Evolutionary conservation across 176 grass and related monocot genomes (phyloP).

Genomic region (Zea luxurians): DNA sequence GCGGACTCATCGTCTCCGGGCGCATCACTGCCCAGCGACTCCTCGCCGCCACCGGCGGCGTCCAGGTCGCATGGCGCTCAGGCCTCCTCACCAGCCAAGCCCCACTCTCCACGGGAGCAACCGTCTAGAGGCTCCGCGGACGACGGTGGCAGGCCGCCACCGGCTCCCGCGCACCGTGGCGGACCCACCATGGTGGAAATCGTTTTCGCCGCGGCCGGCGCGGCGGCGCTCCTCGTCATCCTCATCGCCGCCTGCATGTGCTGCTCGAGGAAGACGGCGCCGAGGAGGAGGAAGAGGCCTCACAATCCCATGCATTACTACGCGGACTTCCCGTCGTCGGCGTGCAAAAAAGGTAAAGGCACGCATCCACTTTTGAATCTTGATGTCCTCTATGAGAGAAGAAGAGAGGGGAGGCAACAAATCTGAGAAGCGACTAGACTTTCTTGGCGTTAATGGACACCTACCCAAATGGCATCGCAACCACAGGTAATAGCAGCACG

Average conservation of each 20-base stretch:
- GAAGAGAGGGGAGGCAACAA: background rate
- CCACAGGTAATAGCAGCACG: slow-evolving; percentile 37
- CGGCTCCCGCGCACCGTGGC: slow-evolving; percentile 9
- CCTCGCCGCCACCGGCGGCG: slow-evolving; percentile 40
- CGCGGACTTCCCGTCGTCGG: slow-evolving; percentile 51
- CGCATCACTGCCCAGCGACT: slow-evolving; percentile 26
- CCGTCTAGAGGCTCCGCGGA: background rate
- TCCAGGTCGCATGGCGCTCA: slow-evolving; percentile 20
- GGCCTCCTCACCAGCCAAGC: background rate
- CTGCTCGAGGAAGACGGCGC: slow-evolving; percentile 56
- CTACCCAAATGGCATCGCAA: background rate
- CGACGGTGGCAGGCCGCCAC: background rate
- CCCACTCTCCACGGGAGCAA: background rate
- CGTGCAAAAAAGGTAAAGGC: slow-evolving; percentile 54
- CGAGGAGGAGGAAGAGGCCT: slow-evolving; percentile 58
- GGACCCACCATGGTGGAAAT: slow-evolving; percentile 25
- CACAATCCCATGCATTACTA: slow-evolving; percentile 61
- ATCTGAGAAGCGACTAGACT: background rate
- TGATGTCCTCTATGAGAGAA: background rate
- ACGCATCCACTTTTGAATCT: slow-evolving; percentile 9
- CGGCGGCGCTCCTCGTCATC: slow-evolving; percentile 47
- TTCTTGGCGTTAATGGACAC: background rate
- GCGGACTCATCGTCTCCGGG: slow-evolving; percentile 31
- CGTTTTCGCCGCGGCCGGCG: slow-evolving; percentile 48
- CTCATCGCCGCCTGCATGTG: slow-evolving; percentile 52